phyloP scores from a whole-genome alignment of 257 asterid genomes.

The Nicotiana obtusifolia region DNA sequence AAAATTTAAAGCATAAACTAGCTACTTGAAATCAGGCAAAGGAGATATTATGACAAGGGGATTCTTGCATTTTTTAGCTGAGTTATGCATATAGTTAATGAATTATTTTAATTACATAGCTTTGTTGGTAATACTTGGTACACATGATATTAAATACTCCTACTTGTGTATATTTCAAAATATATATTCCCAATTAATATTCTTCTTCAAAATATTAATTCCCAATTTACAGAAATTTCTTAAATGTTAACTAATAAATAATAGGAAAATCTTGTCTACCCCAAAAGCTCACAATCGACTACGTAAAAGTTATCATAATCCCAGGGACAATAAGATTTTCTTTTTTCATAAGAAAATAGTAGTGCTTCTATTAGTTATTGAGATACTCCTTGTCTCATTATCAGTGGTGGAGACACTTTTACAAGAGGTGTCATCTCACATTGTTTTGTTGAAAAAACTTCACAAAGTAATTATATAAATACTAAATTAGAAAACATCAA shows the following conservation, averaged over 20 bases:
- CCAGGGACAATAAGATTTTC: no score
- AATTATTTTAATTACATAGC: neutral
- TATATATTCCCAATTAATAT: neutral
- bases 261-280: neutral
- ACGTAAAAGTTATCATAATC: neutral
- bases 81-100: neutral
- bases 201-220: neutral
- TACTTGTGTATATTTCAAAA: neutral
- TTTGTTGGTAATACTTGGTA: neutral
- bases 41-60: neutral
- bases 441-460: no score
- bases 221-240: neutral
- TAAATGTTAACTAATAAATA: neutral
- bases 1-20: neutral
- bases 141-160: neutral
- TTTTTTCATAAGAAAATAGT: no score
- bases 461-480: no score
- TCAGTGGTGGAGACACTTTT: no score
- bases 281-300: neutral
- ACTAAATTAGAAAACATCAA: no score
- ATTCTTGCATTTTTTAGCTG: neutral
- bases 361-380: no score
- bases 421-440: neutral
- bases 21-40: neutral
- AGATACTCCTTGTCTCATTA: no score